A percentile compares a stretch with the other conserved stretches of the same genome.
Evolutionary conservation across 768 basidiomycete species (phyloP).

Genomic region (Trametes cingulata): DNA sequence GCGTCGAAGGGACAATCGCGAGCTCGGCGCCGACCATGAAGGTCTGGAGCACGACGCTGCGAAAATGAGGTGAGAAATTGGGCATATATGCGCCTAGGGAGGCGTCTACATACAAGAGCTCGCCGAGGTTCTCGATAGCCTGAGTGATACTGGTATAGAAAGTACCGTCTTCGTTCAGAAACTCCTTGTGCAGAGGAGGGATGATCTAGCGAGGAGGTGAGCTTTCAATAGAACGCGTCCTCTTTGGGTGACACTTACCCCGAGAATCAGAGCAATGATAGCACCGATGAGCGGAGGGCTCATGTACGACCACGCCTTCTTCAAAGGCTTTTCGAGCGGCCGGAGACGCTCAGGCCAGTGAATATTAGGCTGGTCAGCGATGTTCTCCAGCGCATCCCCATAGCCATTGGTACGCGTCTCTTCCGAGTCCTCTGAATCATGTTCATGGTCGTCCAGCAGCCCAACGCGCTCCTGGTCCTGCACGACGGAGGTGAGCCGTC

Average conservation of each 20-base stretch:
- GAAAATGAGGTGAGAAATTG: neutral
- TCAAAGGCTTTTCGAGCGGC: slow-evolving; percentile 26
- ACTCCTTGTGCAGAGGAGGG: slow-evolving; percentile 22
- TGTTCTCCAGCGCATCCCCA: slow-evolving; percentile 20
- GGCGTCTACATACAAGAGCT: slow-evolving; percentile 27
- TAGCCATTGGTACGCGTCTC: slow-evolving; percentile 4
- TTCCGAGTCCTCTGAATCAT: slow-evolving; percentile 6
- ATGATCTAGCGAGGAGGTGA: slow-evolving; percentile 18
- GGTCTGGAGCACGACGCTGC: slow-evolving; percentile 31
- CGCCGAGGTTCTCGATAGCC: slow-evolving; percentile 28
- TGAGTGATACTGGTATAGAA: slow-evolving; percentile 30
- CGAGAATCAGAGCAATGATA: slow-evolving; percentile 30
- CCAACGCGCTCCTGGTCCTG: slow-evolving; percentile 33
- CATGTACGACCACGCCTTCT: slow-evolving; percentile 16
- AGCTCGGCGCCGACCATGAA: slow-evolving; percentile 33
- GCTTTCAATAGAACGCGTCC: neutral
- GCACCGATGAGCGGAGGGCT: slow-evolving; percentile 32
- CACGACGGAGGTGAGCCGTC: slow-evolving; percentile 21
- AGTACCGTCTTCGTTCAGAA: slow-evolving; percentile 25
- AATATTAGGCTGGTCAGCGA: slow-evolving; percentile 27
- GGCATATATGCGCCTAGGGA: neutral
- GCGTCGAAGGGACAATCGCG: slow-evolving; percentile 25
- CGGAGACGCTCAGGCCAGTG: slow-evolving; percentile 25
- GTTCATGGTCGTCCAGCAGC: slow-evolving; percentile 26
- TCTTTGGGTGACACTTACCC: slow-evolving; percentile 19